Evolutionary conservation across 176 grass and related monocot genomes (phyloP).

Genomic region (Zoysia pacifica): DNA sequence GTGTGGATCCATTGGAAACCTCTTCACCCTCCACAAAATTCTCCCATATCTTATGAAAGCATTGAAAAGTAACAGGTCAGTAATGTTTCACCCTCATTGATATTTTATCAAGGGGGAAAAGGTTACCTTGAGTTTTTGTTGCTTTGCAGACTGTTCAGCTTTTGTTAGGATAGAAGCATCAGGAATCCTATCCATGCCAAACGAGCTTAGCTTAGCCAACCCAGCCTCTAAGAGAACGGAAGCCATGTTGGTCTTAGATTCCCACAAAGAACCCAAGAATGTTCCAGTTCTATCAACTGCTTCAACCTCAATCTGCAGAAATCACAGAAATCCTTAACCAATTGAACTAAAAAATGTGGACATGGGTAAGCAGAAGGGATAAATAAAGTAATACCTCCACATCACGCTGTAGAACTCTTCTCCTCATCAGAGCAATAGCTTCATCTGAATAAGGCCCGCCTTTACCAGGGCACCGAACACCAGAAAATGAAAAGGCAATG

Average conservation of each 20-base stretch:
- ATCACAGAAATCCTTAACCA: constrained; percentile 21
- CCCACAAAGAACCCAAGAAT: constrained; percentile 91
- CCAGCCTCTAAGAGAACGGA: constrained; percentile 81
- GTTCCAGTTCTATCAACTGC: constrained; percentile 90
- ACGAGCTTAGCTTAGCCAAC: constrained; percentile 82
- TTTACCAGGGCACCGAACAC: constrained; percentile 87
- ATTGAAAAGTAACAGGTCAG: constrained; percentile 23
- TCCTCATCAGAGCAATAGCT: constrained; percentile 98
- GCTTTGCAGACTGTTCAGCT: constrained; percentile 91
- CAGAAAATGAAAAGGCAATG: constrained; percentile 94
- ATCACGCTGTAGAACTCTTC: constrained; percentile 82
- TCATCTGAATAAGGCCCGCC: constrained; percentile 86
- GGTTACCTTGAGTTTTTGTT: constrained; percentile 79
- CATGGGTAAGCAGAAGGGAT: background rate
- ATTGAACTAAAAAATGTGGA: constrained; percentile 9
- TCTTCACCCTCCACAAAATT: constrained; percentile 88
- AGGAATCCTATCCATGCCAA: constrained; percentile 75
- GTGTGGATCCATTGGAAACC: constrained; percentile 66
- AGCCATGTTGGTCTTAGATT: constrained; percentile 83
- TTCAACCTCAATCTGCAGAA: constrained; percentile 89
- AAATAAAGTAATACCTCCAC: constrained; percentile 63
- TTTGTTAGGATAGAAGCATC: constrained; percentile 65
- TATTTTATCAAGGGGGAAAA: background rate
- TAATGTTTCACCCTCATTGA: background rate
- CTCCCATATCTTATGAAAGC: constrained; percentile 75